phyloP scores from a whole-genome alignment of 2,329 filamentous ascomycete species.

The Penicillium janthinellum region DNA sequence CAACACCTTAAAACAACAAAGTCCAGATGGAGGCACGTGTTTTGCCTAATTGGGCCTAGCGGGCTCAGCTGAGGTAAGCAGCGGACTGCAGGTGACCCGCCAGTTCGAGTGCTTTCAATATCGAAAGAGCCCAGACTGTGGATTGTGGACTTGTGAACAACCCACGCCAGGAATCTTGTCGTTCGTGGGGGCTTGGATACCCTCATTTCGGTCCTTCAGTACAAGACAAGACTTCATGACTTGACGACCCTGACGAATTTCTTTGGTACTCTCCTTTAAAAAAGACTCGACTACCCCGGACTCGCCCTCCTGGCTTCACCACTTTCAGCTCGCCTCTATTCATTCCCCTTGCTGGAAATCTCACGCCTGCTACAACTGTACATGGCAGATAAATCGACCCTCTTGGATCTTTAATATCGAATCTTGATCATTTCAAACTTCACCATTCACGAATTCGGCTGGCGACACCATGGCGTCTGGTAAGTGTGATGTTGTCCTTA shows the following conservation, averaged over 20 bases:
- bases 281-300: conserved; percentile 15
- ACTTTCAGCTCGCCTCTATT: neutral
- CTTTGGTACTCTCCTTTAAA: conserved; percentile 36
- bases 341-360: neutral
- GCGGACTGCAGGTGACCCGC: conserved; percentile 19
- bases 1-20: neutral
- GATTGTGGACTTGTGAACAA: conserved; percentile 2
- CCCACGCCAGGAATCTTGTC: conserved; percentile 1
- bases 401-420: neutral
- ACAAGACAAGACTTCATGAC: conserved; percentile 34
- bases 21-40: conserved; percentile 8
- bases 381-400: neutral
- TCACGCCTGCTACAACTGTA: neutral
- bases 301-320: conserved; percentile 3
- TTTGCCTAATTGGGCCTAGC: conserved; percentile 23
- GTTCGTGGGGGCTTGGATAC: neutral
- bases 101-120: conserved; percentile 8
- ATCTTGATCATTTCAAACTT: neutral
- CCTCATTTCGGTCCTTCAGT: conserved; percentile 25
- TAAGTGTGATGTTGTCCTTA: conserved; percentile 10
- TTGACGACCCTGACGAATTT: conserved; percentile 47
- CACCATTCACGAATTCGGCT: neutral
- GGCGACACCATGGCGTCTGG: conserved; percentile 19
- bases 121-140: conserved; percentile 1
- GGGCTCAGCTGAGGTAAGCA: conserved; percentile 17